Evolutionary conservation across 1,284 basidiomycete species (phyloP), one percentile per base, ranked within the genome.

Genomic region (Flammula alnicola): DNA sequence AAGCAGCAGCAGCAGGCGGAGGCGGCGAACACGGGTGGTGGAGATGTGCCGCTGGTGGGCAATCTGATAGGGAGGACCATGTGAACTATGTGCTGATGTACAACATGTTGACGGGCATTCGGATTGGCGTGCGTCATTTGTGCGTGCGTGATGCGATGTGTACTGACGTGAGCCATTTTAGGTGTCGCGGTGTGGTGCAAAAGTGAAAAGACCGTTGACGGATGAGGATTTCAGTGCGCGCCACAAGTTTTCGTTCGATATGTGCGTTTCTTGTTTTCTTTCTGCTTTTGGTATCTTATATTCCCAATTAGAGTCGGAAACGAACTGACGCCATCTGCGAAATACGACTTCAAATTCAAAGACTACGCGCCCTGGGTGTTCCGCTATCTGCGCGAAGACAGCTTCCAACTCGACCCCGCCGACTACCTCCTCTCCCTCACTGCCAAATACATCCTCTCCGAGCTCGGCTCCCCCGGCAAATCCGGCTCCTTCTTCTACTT

Each of bases 401-500:
- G 91, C 69, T 99, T 99, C 74, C 88, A 92, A 60, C 83, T 99
- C 32, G 96, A 99, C 66, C 95, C 96, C 0, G 94, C 95, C 43
- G 96, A 99, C 70, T 99, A 99, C 70, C 83, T 99, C 20, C 81
- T 98, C 42, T 97, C 95, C 1, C 82, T 99, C 50, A 99, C 96
- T 1, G 89, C 91, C 9, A 98, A 97, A 70, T 99, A 99, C 74
- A 99, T 99, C 66, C 81, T 99, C 29, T 96, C 93, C 44, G 96
- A 99, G 69, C 83, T 99, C 16, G 96, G 96, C n/a, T 98, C 95
- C 3, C 96, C 96, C 0, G 96, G 96, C 38, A 99, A 99, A 76
- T 95, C 93, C 3, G 96, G 96, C 14, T 96, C 93, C 14, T 99
- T 99, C 76, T 99, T 99, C 77, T 99, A 99, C 76, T 99, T 98